Conservation (phyloP, 2,329 filamentous ascomycete species). For the Epichloe aotearoae region DNA sequence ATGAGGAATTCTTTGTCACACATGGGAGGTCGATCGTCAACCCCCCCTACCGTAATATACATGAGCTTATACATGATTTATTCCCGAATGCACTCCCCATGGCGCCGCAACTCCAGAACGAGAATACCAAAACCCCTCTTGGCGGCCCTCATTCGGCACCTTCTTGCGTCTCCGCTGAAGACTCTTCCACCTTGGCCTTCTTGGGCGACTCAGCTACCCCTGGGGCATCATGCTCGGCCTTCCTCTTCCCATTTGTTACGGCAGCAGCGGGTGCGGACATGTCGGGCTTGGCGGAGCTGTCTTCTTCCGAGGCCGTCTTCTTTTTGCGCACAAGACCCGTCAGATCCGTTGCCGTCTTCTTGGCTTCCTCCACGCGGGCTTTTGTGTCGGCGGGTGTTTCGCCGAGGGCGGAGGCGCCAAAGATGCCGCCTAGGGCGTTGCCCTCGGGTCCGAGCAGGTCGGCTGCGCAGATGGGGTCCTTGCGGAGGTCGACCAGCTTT, state of each 20-base stretch:
- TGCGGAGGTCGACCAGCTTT: slow-evolving; percentile 54
- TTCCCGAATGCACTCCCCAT: neutral
- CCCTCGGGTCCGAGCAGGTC: slow-evolving; percentile 20
- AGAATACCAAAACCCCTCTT: neutral
- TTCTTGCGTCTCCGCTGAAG: neutral
- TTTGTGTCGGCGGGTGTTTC: slow-evolving; percentile 47
- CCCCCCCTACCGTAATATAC: too few relatives aligned
- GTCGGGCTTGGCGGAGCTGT: slow-evolving; percentile 4
- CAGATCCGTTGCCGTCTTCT: slow-evolving; percentile 60
- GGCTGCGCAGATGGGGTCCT: slow-evolving; percentile 36
- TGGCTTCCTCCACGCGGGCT: slow-evolving; percentile 57
- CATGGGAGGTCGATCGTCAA: too few relatives aligned
- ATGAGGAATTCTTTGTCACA: too few relatives aligned
- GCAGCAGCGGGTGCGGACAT: slow-evolving; percentile 4
- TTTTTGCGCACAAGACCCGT: slow-evolving; percentile 64
- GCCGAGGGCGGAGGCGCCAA: slow-evolving; percentile 49
- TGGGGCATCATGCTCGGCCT: slow-evolving; percentile 18
- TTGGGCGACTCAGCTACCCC: slow-evolving; percentile 19
- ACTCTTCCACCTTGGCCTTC: slow-evolving; percentile 22
- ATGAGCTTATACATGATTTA: too few relatives aligned
- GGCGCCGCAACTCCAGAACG: neutral
- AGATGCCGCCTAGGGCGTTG: slow-evolving; percentile 41
- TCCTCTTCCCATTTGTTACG: slow-evolving; percentile 26
- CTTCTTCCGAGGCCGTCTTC: slow-evolving; percentile 29
- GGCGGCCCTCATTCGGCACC: neutral